A percentile compares a stretch with the other conserved stretches of the same genome.
These are phyloP conservation scores for Ceriops decandra DNA, from an alignment of 345 rosid species.

Conservation along the genomic window DNA sequence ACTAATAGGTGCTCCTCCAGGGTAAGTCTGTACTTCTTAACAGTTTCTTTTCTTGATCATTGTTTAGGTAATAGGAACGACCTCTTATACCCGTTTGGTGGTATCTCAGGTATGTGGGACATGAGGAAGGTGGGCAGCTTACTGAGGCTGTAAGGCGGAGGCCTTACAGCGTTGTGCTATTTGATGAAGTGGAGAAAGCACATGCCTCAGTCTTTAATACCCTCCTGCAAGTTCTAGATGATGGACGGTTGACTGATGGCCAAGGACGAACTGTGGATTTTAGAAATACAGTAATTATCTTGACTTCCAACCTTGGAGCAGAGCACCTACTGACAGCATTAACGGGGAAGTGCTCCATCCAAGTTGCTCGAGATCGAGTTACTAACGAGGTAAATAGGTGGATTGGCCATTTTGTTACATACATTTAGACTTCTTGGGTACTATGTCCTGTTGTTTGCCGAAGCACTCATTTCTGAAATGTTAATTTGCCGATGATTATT, in stretches of 20 bases:
- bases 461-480: background rate
- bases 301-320: slow-evolving; percentile 95
- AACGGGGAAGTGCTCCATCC: slow-evolving; percentile 65
- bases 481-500: background rate
- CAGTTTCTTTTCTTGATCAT: too few species aligned
- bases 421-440: too few species aligned
- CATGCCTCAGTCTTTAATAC: slow-evolving; percentile 86
- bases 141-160: slow-evolving; percentile 90
- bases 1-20: slow-evolving; percentile 80
- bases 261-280: slow-evolving; percentile 92
- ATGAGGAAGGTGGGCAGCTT: slow-evolving; percentile 91
- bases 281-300: slow-evolving; percentile 70
- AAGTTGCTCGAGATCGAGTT: slow-evolving; percentile 75
- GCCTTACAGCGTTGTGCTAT: slow-evolving; percentile 75
- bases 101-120: slow-evolving; percentile 70
- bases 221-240: slow-evolving; percentile 90
- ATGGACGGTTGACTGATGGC: slow-evolving; percentile 83
- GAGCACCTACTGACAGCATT: slow-evolving; percentile 77
- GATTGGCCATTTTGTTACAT: background rate
- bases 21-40: slow-evolving; percentile 33
- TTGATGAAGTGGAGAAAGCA: slow-evolving; percentile 95
- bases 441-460: too few species aligned
- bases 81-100: background rate
- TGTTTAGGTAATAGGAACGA: background rate
- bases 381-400: slow-evolving; percentile 56